Evolutionary conservation across 2,329 filamentous ascomycete genomes (phyloP).

Genomic region (Sporothrix brasiliensis): DNA sequence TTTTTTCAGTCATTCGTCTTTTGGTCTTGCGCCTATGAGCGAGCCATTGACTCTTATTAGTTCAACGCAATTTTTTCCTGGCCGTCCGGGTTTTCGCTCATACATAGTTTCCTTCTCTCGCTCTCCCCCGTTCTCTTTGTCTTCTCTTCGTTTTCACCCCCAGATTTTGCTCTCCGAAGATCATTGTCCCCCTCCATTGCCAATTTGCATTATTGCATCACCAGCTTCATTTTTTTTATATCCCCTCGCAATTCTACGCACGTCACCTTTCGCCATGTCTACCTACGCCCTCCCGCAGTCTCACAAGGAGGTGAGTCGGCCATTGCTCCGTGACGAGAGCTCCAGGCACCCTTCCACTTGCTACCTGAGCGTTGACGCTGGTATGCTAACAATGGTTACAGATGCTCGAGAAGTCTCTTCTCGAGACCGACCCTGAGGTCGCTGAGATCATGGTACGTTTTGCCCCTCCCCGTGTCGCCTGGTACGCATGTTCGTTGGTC

Average conservation of each 20-base stretch:
- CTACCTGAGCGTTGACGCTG: slow-evolving; percentile 24
- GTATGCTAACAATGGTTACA: slow-evolving; percentile 47
- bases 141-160: slow-evolving; percentile 7
- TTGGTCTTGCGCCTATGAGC: not conserved
- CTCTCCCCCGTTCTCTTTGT: slow-evolving; percentile 29
- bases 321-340: not conserved
- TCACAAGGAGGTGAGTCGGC: slow-evolving; percentile 35
- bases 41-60: slow-evolving; percentile 22
- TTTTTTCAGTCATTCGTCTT: slow-evolving; percentile 13
- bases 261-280: slow-evolving; percentile 35
- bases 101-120: slow-evolving; percentile 40
- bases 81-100: slow-evolving; percentile 33
- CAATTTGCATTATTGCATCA: slow-evolving; percentile 12
- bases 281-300: slow-evolving; percentile 39
- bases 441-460: slow-evolving; percentile 87
- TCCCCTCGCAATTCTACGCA: not conserved
- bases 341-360: slow-evolving; percentile 26
- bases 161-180: slow-evolving; percentile 17
- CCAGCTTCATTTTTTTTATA: not conserved
- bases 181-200: slow-evolving; percentile 8
- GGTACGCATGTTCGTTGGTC: not conserved
- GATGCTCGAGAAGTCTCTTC: slow-evolving; percentile 94
- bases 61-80: slow-evolving; percentile 29
- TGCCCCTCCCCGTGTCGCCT: not conserved
- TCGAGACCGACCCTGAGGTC: slow-evolving; percentile 91